These are phyloP conservation scores for Celoporthe dispersa DNA, from an alignment of 2,329 filamentous ascomycete genomes.

Conservation along the genomic window DNA sequence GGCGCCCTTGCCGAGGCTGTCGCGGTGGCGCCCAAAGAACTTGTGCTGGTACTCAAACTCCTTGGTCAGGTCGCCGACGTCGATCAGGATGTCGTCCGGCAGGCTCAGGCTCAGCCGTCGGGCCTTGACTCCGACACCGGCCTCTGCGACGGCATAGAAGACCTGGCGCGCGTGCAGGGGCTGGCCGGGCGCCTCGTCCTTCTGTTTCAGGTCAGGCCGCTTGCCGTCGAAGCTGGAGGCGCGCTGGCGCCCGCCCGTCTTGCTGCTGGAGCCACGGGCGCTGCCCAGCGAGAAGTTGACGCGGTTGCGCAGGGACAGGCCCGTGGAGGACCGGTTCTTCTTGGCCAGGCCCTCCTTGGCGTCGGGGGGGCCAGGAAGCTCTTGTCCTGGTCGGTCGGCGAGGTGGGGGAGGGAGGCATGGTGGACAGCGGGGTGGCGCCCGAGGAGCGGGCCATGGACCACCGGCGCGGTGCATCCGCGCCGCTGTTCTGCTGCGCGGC, in stretches of 20 bases:
- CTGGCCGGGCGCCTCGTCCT: conserved; percentile 36
- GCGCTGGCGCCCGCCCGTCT: conserved; percentile 38
- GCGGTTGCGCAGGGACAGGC: conserved; percentile 52
- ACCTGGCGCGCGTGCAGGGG: conserved; percentile 32
- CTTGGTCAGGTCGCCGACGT: conserved; percentile 68
- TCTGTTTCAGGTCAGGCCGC: conserved; percentile 32
- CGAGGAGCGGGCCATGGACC: conserved; percentile 52
- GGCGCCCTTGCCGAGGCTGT: conserved; percentile 79
- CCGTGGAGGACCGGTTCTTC: conserved; percentile 58
- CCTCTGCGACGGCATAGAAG: conserved; percentile 59
- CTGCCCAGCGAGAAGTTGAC: conserved; percentile 50
- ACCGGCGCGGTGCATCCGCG: conserved; percentile 43
- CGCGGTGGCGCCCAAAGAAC: conserved; percentile 72
- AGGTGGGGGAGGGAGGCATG: conserved; percentile 55
- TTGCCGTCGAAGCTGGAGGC: conserved; percentile 56
- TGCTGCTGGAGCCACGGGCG: conserved; percentile 34
- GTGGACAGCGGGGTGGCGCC: conserved; percentile 50
- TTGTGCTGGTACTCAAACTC: conserved; percentile 75
- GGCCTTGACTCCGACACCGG: conserved; percentile 76
- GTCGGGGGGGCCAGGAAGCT: conserved; percentile 42
- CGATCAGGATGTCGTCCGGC: conserved; percentile 75
- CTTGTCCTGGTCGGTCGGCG: conserved; percentile 38
- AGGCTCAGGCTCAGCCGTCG: conserved; percentile 76
- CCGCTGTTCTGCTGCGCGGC: conserved; percentile 6
- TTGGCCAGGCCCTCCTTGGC: conserved; percentile 52